Evolutionary conservation across 257 asterid species (phyloP).

Genomic region (Solanum bulbocastanum): DNA sequence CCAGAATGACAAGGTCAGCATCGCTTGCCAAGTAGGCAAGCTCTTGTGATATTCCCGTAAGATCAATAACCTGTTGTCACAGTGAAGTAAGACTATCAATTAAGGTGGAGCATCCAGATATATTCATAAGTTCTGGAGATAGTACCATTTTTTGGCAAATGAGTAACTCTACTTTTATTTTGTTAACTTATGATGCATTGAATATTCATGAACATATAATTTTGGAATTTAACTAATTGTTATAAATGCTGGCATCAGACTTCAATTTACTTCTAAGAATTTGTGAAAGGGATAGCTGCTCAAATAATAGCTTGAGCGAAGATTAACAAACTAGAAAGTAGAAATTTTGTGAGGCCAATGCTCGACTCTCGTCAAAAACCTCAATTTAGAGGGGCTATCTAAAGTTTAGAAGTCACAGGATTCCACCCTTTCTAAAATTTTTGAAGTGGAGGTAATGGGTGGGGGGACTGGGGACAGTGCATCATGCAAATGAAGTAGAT

Average conservation of each 20-base stretch:
- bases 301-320: neutral
- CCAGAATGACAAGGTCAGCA: slow-evolving; percentile 86
- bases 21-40: slow-evolving; percentile 82
- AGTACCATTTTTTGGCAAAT: neutral
- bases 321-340: neutral
- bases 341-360: neutral
- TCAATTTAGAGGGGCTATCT: neutral
- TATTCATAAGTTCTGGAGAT: neutral
- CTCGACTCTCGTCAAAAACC: neutral
- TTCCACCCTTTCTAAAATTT: neutral
- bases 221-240: neutral
- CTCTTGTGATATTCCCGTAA: slow-evolving; percentile 78
- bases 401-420: neutral
- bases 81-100: neutral
- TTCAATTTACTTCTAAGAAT: neutral
- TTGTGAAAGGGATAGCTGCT: slow-evolving; percentile 1
- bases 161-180: neutral
- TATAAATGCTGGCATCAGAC: neutral
- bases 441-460: neutral
- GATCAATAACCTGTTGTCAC: slow-evolving; percentile 66
- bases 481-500: neutral
- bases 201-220: neutral
- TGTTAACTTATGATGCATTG: neutral
- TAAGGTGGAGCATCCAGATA: neutral
- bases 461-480: neutral